Base-by-base conservation (phyloP, 495 filamentous ascomycete species). In the Penicillium salamii region DNA sequence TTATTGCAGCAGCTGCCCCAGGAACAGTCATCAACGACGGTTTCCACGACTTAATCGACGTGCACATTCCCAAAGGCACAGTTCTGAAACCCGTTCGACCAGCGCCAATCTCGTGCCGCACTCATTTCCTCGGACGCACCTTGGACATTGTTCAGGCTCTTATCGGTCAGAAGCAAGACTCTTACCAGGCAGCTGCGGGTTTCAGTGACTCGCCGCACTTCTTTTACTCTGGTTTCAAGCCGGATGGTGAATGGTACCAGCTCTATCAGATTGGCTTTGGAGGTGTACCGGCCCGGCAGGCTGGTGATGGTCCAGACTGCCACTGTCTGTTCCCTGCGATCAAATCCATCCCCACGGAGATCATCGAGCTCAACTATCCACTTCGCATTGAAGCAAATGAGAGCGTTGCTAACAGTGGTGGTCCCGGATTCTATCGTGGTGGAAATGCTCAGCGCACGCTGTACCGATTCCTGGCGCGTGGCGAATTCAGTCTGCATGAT, bases 251-350 rank as follows among this genome's bases (percentile, higher is more conserved):
- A 46, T 79, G 68, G 70, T 79, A 70, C 48, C 70, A 78, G 54
- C 64, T 79, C 0, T 79, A 78, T 43, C 74, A 76, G 54, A 78
- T 78, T 19, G 75, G 75, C 1, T 78, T 78, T 26, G 76, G 76
- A 5, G 76, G 74, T 23, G 69, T 78, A 2, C 76, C 76, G 6
- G 76, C 75, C 0, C 61, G 74, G 4, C 66, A 71, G 2, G 73
- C 70, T 11, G 73, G 76, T 13, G 75, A 78, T 38, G 75, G 75
- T 2, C 71, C 70, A 2, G 76, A 78, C 53, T 77, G 75, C 29
- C 74, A 78, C 49, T 78, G 73, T 43, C 62, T 78, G 13, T 78
- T 77, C 63, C 74, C 76, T 0, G 76, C 74, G 0, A 77, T 78
- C 62, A 78, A 78, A 48, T 72, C 70, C 3, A 76, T 76, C 26